These are phyloP conservation scores for Strobilomyces dryophilus DNA, from an alignment of 768 basidiomycete species.

Conservation along the genomic window DNA sequence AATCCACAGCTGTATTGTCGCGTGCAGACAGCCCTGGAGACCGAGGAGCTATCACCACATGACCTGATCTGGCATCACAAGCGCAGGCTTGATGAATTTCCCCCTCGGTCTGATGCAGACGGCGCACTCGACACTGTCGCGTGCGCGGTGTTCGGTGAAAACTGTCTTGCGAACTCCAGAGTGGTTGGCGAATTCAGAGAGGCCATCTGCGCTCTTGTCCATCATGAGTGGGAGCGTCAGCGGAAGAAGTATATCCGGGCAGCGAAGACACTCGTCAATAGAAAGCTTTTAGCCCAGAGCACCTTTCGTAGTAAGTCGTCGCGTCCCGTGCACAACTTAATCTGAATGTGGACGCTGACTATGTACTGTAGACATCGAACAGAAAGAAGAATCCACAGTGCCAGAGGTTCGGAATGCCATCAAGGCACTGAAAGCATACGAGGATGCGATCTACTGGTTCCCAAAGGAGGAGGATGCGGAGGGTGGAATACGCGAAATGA, in stretches of 20 bases:
- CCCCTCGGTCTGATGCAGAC: neutral
- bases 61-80: constrained; percentile 2
- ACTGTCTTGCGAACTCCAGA: neutral
- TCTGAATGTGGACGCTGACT: too few relatives aligned
- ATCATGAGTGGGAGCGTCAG: constrained; percentile 7
- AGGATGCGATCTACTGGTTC: constrained; percentile 4
- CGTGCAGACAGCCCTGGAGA: neutral
- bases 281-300: neutral
- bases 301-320: neutral
- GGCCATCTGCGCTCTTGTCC: neutral
- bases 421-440: constrained; percentile 1
- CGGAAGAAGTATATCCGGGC: neutral
- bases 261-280: neutral
- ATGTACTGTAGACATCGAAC: neutral
- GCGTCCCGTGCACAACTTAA: too few relatives aligned
- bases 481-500: constrained; percentile 7
- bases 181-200: constrained; percentile 7
- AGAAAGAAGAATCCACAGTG: neutral
- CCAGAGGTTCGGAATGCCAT: neutral
- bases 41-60: neutral
- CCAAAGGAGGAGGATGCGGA: constrained; percentile 3
- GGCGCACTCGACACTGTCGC: constrained; percentile 1
- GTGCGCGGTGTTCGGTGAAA: constrained; percentile 5
- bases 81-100: neutral
- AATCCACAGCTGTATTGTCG: neutral